These are phyloP conservation scores for Adansonia digitata DNA, from an alignment of 345 rosid species.

Conservation along the genomic window DNA sequence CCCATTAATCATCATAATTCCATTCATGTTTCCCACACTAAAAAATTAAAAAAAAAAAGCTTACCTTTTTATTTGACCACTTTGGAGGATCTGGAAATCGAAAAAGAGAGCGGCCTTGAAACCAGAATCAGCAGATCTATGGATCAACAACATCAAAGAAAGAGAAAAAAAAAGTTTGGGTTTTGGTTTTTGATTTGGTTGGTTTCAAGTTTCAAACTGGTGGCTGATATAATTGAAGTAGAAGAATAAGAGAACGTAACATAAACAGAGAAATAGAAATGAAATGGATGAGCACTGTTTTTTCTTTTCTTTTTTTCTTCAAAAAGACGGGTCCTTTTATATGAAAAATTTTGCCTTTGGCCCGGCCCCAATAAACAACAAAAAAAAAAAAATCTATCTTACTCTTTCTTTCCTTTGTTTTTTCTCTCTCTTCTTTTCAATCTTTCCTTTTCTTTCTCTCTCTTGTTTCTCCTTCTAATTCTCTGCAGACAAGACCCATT, in stretches of 20 bases:
- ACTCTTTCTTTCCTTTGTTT: conserved; percentile 5
- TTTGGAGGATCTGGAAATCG: conserved; percentile 25
- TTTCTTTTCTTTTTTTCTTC: neutral
- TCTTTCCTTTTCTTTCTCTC: too few species aligned
- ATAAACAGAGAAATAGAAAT: neutral
- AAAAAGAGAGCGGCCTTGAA: conserved; percentile 21
- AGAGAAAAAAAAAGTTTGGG: conserved; percentile 3
- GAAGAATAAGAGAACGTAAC: conserved; percentile 13
- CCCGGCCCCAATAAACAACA: neutral
- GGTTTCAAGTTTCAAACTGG: neutral
- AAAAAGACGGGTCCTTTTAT: conserved; percentile 1
- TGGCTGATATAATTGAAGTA: conserved; percentile 7
- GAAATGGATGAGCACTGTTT: conserved; percentile 7
- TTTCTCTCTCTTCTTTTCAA: too few species aligned
- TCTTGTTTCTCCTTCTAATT: conserved; percentile 13
- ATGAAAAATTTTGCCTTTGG: conserved; percentile 16
- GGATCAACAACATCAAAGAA: conserved; percentile 33
- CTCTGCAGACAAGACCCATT: conserved; percentile 64
- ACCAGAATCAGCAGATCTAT: conserved; percentile 44
- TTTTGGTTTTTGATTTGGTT: too few species aligned
- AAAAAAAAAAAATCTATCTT: neutral
- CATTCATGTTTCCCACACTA: conserved; percentile 7
- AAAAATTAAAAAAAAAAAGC: conserved; percentile 5
- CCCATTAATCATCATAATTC: conserved; percentile 15
- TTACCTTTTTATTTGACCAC: conserved; percentile 34